A percentile compares a stretch with the other conserved stretches of the same genome.
phyloP scores from a whole-genome alignment of 306 rosid genomes.

The Boehmeria nivea region DNA sequence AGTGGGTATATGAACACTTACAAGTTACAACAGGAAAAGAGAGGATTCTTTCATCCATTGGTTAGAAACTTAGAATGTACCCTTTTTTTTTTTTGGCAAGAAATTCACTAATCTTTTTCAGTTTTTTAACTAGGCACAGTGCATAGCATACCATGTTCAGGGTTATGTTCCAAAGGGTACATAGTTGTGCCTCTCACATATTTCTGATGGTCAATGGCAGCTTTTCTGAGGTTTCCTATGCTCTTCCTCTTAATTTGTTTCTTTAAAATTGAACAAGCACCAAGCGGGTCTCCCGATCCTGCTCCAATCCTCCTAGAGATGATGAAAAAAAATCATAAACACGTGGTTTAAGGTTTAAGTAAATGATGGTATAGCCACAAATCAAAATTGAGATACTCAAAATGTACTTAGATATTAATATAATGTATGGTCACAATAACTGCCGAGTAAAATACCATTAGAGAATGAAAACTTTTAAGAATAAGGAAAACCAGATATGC shows the following conservation, averaged over 20 bases:
- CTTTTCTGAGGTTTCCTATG: slow-evolving; percentile 48
- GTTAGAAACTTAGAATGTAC: too few relatives aligned
- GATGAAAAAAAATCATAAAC: slow-evolving; percentile 6
- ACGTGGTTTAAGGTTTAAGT: neutral
- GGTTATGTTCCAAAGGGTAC: slow-evolving; percentile 85
- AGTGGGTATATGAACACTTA: too few relatives aligned
- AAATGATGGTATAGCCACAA: neutral
- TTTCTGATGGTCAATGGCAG: slow-evolving; percentile 51
- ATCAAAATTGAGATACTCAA: neutral
- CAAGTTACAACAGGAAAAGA: too few relatives aligned
- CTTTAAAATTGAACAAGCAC: slow-evolving; percentile 56
- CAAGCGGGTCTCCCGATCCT: slow-evolving; percentile 63
- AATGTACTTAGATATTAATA: neutral
- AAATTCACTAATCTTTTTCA: neutral
- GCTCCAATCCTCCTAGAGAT: slow-evolving; percentile 74
- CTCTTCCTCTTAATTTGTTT: slow-evolving; percentile 47
- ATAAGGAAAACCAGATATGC: too few relatives aligned
- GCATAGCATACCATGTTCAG: slow-evolving; percentile 68
- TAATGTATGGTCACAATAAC: slow-evolving; percentile 1
- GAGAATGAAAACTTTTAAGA: too few relatives aligned
- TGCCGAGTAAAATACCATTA: neutral
- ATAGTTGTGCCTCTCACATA: slow-evolving; percentile 61
- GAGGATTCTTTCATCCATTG: too few relatives aligned
- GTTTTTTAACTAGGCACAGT: slow-evolving; percentile 48
- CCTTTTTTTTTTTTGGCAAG: too few relatives aligned